Evolutionary conservation across 2,329 filamentous ascomycete genomes (phyloP), one percentile per base, ranked within the genome.

Genomic region (Exophiala aquamarina): DNA sequence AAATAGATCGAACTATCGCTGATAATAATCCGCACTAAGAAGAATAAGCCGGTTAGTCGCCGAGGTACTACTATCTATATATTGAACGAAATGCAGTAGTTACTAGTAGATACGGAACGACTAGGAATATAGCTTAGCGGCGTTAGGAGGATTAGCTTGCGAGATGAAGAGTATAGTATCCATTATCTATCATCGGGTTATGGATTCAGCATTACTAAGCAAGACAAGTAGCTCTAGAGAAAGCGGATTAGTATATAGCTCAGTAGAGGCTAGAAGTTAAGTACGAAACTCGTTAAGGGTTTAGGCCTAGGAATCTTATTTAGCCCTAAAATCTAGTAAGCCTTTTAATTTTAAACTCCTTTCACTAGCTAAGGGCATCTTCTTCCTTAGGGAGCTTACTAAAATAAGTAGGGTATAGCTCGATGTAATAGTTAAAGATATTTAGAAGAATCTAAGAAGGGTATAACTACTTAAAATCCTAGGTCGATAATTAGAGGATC

Each of bases 381-480:
- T 48, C 38, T 43, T 14, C 13, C 21, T n/a, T 33, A 55, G 50
- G 42, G 23, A 50, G 15, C 52, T 47, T 34, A 43, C 43, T 17
- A 53, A 53, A 33, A 50, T 50, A 19, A 41, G 17, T 17, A 41
- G 17, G 11, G 35, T 39, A 26, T n/a, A 42, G 10, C 36, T 55
- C 11, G 39, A 49, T 38, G 26, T 21, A 13, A 34, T 52, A 11
- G 45, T 55, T 17, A 29, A 34, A 19, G 31, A 39, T 20, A 43
- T 58, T 44, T 21, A 58, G 26, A 46, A 26, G 39, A 39, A 61
- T 49, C 17, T 31, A 23, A 46, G 52, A 46, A 49, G 57, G 28
- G 58, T 57, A n/a, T 37, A 57, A 41, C 42, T 61, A 15, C 49
- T 60, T 18, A 47, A 51, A 32, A 54, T 57, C 44, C 49, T 61